phyloP scores from a whole-genome alignment of 202 grass and related monocot species.

The Schoenoplectus triqueter region DNA sequence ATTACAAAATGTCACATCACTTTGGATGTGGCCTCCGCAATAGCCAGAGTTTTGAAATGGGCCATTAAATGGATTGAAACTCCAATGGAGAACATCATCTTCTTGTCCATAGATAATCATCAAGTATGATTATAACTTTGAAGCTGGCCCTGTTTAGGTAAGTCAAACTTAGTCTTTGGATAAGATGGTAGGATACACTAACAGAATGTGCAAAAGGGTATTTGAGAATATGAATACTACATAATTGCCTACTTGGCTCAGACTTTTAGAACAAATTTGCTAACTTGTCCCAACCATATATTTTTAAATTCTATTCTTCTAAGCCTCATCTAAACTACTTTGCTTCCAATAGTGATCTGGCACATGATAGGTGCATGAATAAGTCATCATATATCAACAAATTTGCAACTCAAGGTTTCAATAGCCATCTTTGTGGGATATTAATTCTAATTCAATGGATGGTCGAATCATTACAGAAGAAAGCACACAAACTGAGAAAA shows the following conservation, averaged over 20 bases:
- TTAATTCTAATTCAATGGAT: background rate
- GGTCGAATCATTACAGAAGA: background rate
- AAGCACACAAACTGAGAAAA: background rate
- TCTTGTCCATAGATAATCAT: constrained; percentile 62
- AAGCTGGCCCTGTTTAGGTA: constrained; percentile 5
- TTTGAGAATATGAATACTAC: constrained; percentile 1
- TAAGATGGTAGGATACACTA: background rate
- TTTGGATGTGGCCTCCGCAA: constrained; percentile 50
- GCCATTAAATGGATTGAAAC: constrained; percentile 54
- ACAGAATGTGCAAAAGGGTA: background rate
- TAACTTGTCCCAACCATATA: constrained; percentile 4
- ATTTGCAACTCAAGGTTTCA: no score
- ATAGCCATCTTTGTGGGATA: background rate
- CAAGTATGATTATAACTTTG: constrained; percentile 30
- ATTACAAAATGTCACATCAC: constrained; percentile 42
- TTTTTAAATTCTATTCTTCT: background rate
- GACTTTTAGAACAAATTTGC: background rate
- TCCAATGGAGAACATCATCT: constrained; percentile 56
- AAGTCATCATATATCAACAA: background rate
- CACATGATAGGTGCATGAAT: background rate
- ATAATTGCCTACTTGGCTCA: background rate
- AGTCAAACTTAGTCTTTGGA: background rate
- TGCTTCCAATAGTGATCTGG: background rate
- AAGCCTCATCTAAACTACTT: background rate
- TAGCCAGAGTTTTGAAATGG: constrained; percentile 55